Evolutionary conservation across 148 eudicot genomes (phyloP), one percentile per base, ranked within the genome.

Genomic region (Agrostemma githago): DNA sequence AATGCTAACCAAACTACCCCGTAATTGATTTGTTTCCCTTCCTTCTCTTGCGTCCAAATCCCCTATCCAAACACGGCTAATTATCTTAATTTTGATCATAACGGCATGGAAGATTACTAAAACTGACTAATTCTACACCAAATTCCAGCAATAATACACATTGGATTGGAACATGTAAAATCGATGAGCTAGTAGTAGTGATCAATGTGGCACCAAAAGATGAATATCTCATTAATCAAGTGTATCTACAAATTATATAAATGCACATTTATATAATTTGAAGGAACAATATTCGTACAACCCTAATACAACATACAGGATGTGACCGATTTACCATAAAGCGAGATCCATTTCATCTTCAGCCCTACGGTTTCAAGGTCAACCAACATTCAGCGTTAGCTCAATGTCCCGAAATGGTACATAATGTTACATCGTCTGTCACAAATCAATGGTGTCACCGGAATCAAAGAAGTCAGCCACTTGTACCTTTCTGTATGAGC

Each of bases 291-390:
- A 53, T 70, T 70, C 72, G 19, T 70, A 70, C 60, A 70, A 37
- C 41, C 6, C 39, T 3, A 40, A 16, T 7, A 66, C 70, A 66
- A 42, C 41, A 41, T 66, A 66, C 51, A 66, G 37, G 57, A 68
- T 44, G 34, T 26, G 71, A 46, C 58, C 53, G 16, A 66, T 40
- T 26, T 7, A 69, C 72, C 72, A 70, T 34, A 53, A 53, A 34
- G 72, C 72, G 72, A 70, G 72, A 70, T 20, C 62, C 34, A 16
- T n/a, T 53, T 2, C 61, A 34, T 70, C 72, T 70, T 51, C 72
- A 26, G 72, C 72, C 42, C 2, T 9, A 70, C 34, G 72, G 72
- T 51, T 14, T 46, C 4, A 21, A 4, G 60, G 42, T 34, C 61
- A 40, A 1, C 34, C 34, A 26, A 5, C 21, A 11, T 5, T 2